These are phyloP conservation scores for Pseudogymnoascus destructans DNA, from an alignment of 2,329 filamentous ascomycete species.

Conservation along the genomic window DNA sequence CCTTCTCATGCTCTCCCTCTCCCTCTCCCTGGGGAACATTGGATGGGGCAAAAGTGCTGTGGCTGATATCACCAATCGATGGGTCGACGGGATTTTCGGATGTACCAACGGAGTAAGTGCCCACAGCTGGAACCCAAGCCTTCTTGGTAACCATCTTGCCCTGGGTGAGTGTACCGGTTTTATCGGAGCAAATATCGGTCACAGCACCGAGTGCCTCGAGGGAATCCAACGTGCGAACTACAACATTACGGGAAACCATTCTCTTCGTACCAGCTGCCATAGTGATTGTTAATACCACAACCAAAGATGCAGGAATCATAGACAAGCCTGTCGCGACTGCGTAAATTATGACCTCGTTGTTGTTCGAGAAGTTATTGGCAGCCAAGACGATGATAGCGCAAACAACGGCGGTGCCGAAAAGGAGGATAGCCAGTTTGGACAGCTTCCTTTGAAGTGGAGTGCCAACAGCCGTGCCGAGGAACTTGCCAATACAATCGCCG, in stretches of 20 bases:
- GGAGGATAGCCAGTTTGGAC: constrained; percentile 47
- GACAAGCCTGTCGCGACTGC: constrained; percentile 45
- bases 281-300: constrained; percentile 54
- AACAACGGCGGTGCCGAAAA: constrained; percentile 49
- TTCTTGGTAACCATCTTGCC: constrained; percentile 44
- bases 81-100: constrained; percentile 40
- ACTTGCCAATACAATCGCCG: constrained; percentile 42
- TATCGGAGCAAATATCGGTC: constrained; percentile 43
- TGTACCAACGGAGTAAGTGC: constrained; percentile 38
- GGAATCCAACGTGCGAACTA: constrained; percentile 43
- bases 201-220: constrained; percentile 43
- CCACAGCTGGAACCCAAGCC: constrained; percentile 39
- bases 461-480: constrained; percentile 51
- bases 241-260: constrained; percentile 43
- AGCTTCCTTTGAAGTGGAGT: constrained; percentile 55
- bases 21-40: constrained; percentile 18
- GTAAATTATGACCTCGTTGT: constrained; percentile 48
- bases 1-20: constrained; percentile 17
- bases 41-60: constrained; percentile 25
- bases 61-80: constrained; percentile 31
- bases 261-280: constrained; percentile 48
- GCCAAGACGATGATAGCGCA: constrained; percentile 53
- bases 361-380: constrained; percentile 39
- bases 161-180: constrained; percentile 40
- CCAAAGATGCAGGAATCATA: constrained; percentile 50